Conservation (phyloP, 306 rosid genomes). For the Acacia acuminata region DNA sequence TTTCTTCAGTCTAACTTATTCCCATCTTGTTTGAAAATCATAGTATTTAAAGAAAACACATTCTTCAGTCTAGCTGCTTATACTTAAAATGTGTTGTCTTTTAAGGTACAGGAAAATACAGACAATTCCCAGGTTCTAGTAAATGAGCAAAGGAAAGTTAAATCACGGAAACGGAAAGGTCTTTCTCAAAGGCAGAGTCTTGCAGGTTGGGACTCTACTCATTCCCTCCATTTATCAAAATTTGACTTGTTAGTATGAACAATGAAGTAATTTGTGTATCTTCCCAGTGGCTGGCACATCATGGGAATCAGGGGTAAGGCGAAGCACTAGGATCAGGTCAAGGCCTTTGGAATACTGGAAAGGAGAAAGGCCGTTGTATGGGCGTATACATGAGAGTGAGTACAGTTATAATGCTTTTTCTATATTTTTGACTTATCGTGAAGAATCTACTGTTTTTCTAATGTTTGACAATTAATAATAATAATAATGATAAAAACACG, state of each 20-base stretch:
- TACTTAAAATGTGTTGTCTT: background rate
- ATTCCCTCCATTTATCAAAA: slow-evolving; percentile 7
- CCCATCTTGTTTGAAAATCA: too few relatives aligned
- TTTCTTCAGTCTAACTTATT: too few relatives aligned
- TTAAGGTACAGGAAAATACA: background rate
- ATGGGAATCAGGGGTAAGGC: slow-evolving; percentile 60
- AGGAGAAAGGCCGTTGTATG: slow-evolving; percentile 63
- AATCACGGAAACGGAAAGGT: slow-evolving; percentile 23
- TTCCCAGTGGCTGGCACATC: slow-evolving; percentile 54
- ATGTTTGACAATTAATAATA: background rate
- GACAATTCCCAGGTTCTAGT: slow-evolving; percentile 5
- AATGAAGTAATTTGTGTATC: background rate
- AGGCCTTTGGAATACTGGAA: slow-evolving; percentile 74
- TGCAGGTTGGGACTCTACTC: slow-evolving; percentile 46
- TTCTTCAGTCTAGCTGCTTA: background rate
- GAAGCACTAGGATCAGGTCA: slow-evolving; percentile 61
- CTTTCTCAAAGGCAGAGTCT: slow-evolving; percentile 54
- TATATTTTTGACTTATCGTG: background rate
- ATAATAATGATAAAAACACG: background rate
- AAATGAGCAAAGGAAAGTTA: slow-evolving; percentile 32
- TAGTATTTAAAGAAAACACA: background rate
- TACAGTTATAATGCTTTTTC: background rate
- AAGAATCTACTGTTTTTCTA: background rate
- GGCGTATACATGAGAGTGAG: slow-evolving; percentile 66
- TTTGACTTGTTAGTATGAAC: background rate